Evolutionary conservation across 2,329 filamentous ascomycete genomes (phyloP).

Genomic region (Phaeosphaeria sp.): DNA sequence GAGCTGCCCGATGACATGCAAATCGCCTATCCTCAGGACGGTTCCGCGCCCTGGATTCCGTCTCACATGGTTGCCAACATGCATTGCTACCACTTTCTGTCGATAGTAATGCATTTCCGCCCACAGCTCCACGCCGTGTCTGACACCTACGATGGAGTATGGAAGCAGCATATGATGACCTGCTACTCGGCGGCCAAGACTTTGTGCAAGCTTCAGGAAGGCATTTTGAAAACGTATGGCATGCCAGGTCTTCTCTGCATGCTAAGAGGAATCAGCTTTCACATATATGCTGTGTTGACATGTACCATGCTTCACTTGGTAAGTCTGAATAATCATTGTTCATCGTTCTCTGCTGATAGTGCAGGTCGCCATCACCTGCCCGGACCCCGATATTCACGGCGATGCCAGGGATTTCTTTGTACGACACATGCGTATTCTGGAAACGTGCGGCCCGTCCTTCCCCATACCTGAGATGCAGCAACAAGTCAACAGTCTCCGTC

Average conservation of each 20-base stretch:
- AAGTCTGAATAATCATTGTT: constrained; percentile 50
- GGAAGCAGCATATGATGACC: constrained; percentile 87
- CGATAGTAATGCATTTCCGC: constrained; percentile 83
- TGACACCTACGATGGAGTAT: constrained; percentile 77
- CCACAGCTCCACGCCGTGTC: constrained; percentile 79
- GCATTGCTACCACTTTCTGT: constrained; percentile 86
- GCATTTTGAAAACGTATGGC: constrained; percentile 76
- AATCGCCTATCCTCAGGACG: constrained; percentile 78
- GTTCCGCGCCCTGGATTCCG: constrained; percentile 80
- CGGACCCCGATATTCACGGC: constrained; percentile 83
- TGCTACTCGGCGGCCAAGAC: constrained; percentile 86
- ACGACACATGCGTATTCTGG: constrained; percentile 90
- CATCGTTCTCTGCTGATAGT: not conserved
- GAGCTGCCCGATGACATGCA: constrained; percentile 81
- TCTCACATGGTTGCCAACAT: constrained; percentile 89
- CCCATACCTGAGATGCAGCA: constrained; percentile 88
- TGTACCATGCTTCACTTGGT: constrained; percentile 94
- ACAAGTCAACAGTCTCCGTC: constrained; percentile 85
- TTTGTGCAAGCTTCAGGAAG: constrained; percentile 86
- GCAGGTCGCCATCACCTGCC: constrained; percentile 89
- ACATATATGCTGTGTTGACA: constrained; percentile 88
- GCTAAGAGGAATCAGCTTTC: constrained; percentile 93
- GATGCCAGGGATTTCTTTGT: constrained; percentile 91
- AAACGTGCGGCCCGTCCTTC: constrained; percentile 82
- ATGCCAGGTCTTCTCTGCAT: constrained; percentile 85